phyloP scores from a whole-genome alignment of 768 basidiomycete genomes.

The Naematelia aurantialba region DNA sequence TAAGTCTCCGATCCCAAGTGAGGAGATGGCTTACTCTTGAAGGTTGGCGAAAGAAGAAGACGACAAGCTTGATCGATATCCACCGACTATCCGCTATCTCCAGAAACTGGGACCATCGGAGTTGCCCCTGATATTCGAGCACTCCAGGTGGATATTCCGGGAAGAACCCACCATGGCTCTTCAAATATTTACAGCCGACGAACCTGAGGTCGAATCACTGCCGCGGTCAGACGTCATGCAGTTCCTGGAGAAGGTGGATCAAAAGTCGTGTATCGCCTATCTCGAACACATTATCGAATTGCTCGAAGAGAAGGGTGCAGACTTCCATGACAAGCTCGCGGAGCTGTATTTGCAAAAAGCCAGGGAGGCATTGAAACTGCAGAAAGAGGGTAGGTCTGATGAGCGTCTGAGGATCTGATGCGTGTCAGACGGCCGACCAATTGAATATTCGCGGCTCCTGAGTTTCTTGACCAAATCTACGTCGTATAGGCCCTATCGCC shows the following conservation, averaged over 20 bases:
- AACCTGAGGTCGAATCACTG: constrained; percentile 69
- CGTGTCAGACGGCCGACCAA: constrained; percentile 57
- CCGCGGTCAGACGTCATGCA: constrained; percentile 71
- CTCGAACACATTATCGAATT: constrained; percentile 79
- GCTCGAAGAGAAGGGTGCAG: constrained; percentile 62
- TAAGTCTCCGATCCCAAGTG: constrained; percentile 51
- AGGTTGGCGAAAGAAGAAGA: constrained; percentile 76
- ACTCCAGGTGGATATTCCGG: constrained; percentile 80
- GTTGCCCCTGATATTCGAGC: constrained; percentile 72
- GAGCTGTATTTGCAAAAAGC: constrained; percentile 78
- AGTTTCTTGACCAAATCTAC: constrained; percentile 69
- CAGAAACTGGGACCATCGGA: constrained; percentile 84
- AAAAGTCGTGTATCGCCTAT: constrained; percentile 67
- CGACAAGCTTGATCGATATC: constrained; percentile 72
- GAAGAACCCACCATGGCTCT: constrained; percentile 52
- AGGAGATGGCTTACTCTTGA: neutral
- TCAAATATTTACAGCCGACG: constrained; percentile 89
- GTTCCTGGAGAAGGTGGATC: constrained; percentile 64
- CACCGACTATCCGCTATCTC: constrained; percentile 80
- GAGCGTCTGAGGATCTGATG: neutral
- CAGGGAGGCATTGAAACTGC: constrained; percentile 40
- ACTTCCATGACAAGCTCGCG: constrained; percentile 83
- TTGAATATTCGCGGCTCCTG: constrained; percentile 67
- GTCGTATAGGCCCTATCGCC: constrained; percentile 68
- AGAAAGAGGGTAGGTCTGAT: constrained; percentile 40